These are phyloP conservation scores for Angomonas ambiguus DNA, from an alignment of 208 protist species.

Conservation along the genomic window DNA sequence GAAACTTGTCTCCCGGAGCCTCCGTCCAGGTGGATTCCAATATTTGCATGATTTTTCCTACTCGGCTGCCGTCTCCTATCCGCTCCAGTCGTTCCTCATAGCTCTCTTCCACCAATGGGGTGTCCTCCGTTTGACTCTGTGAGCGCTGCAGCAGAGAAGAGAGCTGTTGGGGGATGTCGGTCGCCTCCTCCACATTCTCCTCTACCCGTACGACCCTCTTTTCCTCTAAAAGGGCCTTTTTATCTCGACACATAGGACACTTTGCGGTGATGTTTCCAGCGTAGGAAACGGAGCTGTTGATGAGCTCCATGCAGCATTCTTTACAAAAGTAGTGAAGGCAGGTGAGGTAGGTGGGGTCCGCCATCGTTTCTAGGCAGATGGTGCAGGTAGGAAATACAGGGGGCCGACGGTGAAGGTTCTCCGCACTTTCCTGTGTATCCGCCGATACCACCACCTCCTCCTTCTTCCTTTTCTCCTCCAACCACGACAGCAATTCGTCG, in stretches of 20 bases:
- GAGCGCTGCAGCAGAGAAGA: background rate
- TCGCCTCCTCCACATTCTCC: background rate
- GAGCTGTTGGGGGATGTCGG: background rate
- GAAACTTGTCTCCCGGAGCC: slow-evolving; percentile 26
- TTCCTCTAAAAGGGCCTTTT: slow-evolving; percentile 19
- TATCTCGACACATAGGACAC: slow-evolving; percentile 41
- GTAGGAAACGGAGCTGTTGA: slow-evolving; percentile 23
- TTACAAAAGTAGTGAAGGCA: slow-evolving; percentile 65
- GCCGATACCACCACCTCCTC: slow-evolving; percentile 10
- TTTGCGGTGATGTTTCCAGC: slow-evolving; percentile 23
- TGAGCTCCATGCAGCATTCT: slow-evolving; percentile 41
- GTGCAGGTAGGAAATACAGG: slow-evolving; percentile 35
- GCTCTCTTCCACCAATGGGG: background rate
- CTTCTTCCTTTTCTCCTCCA: background rate
- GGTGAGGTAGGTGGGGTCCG: slow-evolving; percentile 32
- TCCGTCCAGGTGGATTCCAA: slow-evolving; percentile 30
- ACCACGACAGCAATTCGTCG: slow-evolving; percentile 31
- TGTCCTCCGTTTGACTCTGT: background rate
- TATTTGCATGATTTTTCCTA: slow-evolving; percentile 20
- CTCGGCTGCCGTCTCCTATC: slow-evolving; percentile 24
- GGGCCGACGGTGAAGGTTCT: slow-evolving; percentile 27
- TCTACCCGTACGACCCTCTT: slow-evolving; percentile 12
- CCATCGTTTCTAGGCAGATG: slow-evolving; percentile 47
- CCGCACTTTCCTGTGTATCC: slow-evolving; percentile 24
- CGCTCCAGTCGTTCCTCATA: background rate